Base-by-base conservation (phyloP, 1,139 yeast genomes). In the Yamadazyma conglobata region DNA sequence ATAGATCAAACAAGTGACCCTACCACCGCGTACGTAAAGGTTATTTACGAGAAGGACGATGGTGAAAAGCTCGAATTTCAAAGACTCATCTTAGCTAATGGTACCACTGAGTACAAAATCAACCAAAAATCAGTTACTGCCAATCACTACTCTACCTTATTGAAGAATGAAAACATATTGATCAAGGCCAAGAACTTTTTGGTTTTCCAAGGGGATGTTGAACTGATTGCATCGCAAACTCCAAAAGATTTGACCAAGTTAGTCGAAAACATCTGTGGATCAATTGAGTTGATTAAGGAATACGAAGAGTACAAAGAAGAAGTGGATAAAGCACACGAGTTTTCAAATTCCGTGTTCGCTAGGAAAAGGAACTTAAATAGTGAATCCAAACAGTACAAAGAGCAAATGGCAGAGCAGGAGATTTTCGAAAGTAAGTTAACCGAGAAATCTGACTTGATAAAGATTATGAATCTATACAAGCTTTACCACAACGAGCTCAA, bases 131-230 rank as follows among this genome's bases (percentile, higher is more conserved):
- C 64, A 1, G 91, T 81, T 2, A 67, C 84, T 5, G 80, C 82
- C 4, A 59, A 69, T 25, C 81, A 80, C 41, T 91, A 89, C 50
- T 56, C 82, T 1, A 64, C 68, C 30, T 67, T 78, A 2, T 67
- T 93, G 48, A 85, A 83, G 43, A 64, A 66, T n/a, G 95, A 89
- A 50, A 85, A 86, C 47, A 88, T 93, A 36, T 62, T 89, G 40
- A 83, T 88, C 42, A 86, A 85, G 51, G 96, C 96, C 2, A 75
- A 89, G 48, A 89, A 93, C 55, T 91, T 91, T 50, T 61, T 91
- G 40, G 97, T 93, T 10, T 89, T 91, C 53, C 98, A 91, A 61
- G 98, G 98, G 34, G 97, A 91, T 52, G 95, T 91, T 28, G 98
- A 91, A 53, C 83, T 82, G 44, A 80, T 91, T 31, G 98, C 98